Evolutionary conservation across 2,329 filamentous ascomycete genomes (phyloP), one percentile per base, ranked within the genome.

Genomic region (Penicillium brevicompactum): DNA sequence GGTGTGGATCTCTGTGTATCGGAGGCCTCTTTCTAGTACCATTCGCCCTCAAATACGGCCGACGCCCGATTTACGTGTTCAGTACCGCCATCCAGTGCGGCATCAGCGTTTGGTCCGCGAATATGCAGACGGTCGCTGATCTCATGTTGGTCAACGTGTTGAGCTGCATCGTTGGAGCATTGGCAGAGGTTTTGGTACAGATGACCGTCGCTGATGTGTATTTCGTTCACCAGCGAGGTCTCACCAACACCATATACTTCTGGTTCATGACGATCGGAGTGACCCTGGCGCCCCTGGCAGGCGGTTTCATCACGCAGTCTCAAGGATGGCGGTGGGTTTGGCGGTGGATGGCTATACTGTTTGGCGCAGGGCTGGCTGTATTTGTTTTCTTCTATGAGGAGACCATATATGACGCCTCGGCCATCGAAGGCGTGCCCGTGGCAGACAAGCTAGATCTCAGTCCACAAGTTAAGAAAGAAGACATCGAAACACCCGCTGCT

Each of bases 301-400:
- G 63, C 1, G 70, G 69, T 2, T 71, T 61, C 40, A 62, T 78
- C n/a, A 73, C 74, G 0, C 61, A 67, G 0, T 63, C 66, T 1
- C 73, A 78, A 59, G 79, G 78, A 0, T 84, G 81, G 80, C 69
- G 79, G 11, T 82, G 78, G 78, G 70, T 76, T 1, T 82, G 74
- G 73, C 81, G 78, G 78, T 81, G 72, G 71, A 74, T 65, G 43
- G 68, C 68, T 16, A 77, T 80, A 46, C 65, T 80, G 31, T 67
- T 79, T 22, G 71, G 72, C 2, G 52, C 67, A 8, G 67, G 69
- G 5, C 51, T 80, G 0, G 3, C 80, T 3, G 55, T 74, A 10
- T 73, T 81, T 40, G 31, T 74, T 1, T 79, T 82, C 49, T 57
- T 70, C 11, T 82, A 76, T 51, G 77, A 82, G 42, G 80, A 78